These are phyloP conservation scores for Lactifluus rugatus DNA, from an alignment of 768 basidiomycete genomes.

Conservation along the genomic window DNA sequence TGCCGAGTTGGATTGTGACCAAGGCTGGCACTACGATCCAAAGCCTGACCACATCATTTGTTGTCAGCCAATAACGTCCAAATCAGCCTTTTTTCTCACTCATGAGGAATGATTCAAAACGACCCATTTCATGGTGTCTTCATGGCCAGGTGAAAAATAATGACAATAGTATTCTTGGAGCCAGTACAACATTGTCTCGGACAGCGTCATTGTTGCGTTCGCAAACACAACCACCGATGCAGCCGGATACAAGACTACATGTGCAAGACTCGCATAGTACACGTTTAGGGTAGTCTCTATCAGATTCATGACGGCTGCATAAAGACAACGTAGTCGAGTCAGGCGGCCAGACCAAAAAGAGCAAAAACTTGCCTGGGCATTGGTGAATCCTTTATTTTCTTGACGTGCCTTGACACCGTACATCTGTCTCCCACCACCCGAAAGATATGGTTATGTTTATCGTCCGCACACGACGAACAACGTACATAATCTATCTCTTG, in stretches of 20 bases:
- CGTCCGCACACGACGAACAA: constrained; percentile 2
- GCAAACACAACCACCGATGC: constrained; percentile 71
- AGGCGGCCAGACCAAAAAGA: neutral
- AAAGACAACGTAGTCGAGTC: neutral
- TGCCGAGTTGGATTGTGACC: constrained; percentile 50
- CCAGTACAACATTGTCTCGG: constrained; percentile 81
- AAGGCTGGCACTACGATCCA: constrained; percentile 68
- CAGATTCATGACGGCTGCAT: constrained; percentile 64
- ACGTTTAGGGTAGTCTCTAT: constrained; percentile 71
- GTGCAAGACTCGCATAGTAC: constrained; percentile 64
- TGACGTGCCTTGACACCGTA: constrained; percentile 65
- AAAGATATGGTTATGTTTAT: neutral
- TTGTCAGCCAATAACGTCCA: neutral
- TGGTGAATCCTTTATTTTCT: constrained; percentile 68
- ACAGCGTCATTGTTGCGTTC: constrained; percentile 65
- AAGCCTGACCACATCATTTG: constrained; percentile 34
- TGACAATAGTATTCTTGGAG: constrained; percentile 71
- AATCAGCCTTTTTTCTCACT: constrained; percentile 36
- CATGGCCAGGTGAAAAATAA: constrained; percentile 69
- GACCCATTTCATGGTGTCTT: constrained; percentile 40
- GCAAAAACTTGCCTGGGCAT: constrained; percentile 49
- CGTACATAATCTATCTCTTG: constrained; percentile 47
- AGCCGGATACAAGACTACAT: constrained; percentile 48
- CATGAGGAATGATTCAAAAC: constrained; percentile 70
- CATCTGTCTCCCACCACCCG: constrained; percentile 34